Evolutionary conservation across 768 basidiomycete species (phyloP).

Genomic region (Rhodotorula kratochvilovae): DNA sequence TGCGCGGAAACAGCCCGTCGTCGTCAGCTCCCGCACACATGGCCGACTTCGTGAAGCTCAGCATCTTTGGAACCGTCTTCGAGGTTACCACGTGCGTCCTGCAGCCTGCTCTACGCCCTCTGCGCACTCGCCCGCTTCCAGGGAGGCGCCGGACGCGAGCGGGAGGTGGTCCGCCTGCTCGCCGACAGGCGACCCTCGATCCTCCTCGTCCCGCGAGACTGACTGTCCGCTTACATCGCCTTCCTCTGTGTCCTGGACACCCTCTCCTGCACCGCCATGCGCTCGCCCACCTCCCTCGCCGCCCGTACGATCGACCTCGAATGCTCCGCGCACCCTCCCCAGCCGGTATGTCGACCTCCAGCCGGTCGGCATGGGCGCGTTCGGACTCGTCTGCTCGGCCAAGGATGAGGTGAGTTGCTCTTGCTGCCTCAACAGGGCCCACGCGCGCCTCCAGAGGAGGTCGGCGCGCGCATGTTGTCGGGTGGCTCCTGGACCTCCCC

Average conservation of each 20-base stretch:
- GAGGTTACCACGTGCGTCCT: slow-evolving; percentile 57
- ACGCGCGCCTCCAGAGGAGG: background rate
- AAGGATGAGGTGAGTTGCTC: slow-evolving; percentile 33
- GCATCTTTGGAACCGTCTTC: slow-evolving; percentile 97
- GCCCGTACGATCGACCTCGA: background rate
- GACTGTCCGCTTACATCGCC: background rate
- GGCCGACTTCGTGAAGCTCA: slow-evolving; percentile 58
- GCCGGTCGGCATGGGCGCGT: slow-evolving; percentile 98
- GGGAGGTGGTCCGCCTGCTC: no score
- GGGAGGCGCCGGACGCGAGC: no score
- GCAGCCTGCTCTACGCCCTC: background rate
- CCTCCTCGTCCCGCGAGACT: background rate
- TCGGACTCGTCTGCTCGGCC: slow-evolving; percentile 75
- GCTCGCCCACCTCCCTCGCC: background rate
- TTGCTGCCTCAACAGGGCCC: background rate
- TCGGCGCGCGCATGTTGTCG: background rate
- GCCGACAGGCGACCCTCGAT: background rate
- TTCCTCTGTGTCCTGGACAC: background rate
- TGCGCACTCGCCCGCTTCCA: background rate
- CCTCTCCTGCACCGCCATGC: background rate
- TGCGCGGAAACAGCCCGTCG: background rate
- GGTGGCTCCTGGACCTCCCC: background rate
- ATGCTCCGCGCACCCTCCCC: background rate
- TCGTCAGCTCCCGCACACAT: background rate
- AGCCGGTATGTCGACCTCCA: slow-evolving; percentile 99